Percentiles rank a stretch among this genome's conserved stretches.
Evolutionary conservation across 257 asterid species (phyloP).

Genomic region (Phtheirospermum japonicum): DNA sequence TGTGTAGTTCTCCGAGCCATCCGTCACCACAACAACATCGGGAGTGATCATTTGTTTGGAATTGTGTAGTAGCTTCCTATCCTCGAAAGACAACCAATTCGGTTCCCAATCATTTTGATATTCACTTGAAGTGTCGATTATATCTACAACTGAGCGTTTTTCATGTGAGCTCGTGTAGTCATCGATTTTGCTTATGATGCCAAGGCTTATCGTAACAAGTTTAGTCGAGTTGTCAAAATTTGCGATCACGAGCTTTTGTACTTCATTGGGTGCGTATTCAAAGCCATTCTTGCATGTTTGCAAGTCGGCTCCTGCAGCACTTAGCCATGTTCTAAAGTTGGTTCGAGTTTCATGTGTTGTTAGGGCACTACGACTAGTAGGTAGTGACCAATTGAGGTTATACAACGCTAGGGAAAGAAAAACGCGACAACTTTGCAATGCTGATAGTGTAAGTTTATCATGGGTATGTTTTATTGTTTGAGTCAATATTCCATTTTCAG

Average conservation of each 20-base stretch:
- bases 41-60: not conserved
- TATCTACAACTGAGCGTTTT: not conserved
- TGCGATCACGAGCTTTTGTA: not conserved
- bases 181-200: constrained; percentile 23
- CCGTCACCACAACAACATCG: constrained; percentile 35
- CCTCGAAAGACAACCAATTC: constrained; percentile 18
- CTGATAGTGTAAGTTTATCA: not conserved
- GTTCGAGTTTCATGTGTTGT: not conserved
- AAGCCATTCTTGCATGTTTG: constrained; percentile 28
- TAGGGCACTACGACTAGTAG: not conserved
- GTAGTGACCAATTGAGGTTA: constrained; percentile 21
- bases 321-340: constrained; percentile 25
- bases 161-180: not conserved
- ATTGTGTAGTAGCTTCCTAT: not conserved
- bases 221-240: constrained; percentile 22
- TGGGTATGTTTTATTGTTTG: not conserved
- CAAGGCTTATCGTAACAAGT: constrained; percentile 27
- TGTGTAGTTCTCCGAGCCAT: constrained; percentile 34
- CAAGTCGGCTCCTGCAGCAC: constrained; percentile 24
- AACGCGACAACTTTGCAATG: constrained; percentile 27
- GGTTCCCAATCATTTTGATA: too few species aligned
- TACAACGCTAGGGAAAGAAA: constrained; percentile 28
- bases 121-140: too few species aligned
- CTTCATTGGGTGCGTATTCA: not conserved
- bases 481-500: constrained; percentile 9